Evolutionary conservation across 441 rosid genomes (phyloP), one percentile per base, ranked within the genome.

Genomic region (Daphne laureola): DNA sequence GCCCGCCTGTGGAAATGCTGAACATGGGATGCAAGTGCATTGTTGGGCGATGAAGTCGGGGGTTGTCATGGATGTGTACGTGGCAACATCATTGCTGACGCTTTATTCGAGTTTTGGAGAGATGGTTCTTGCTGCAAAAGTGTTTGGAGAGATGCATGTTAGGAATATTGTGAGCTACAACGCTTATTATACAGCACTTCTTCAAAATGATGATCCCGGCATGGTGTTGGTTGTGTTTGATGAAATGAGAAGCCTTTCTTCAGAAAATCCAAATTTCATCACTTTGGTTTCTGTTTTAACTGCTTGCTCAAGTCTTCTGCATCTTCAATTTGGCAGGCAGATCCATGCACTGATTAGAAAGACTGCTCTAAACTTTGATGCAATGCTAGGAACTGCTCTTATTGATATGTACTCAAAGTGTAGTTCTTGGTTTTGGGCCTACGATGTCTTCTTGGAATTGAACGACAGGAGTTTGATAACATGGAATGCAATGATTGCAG

Each of bases 101-200:
- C 69, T 65, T 68, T 85, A 85, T 54, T 74, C 71, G 17, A 69
- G 64, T 38, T 71, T 57, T 55, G 69, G 66, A 43, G 75, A 69
- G 51, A 62, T 80, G 56, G 17, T 57, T 46, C 58, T 73, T 50
- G 86, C 84, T 53, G 52, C 65, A 3, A 73, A 57, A 16, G 54
- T 82, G 74, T 85, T 82, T n/a, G 83, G 54, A 15, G 73, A 66
- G 42, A 73, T 75, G 54, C 64, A 69, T 45, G 23, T 63, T 43
- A 80, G 69, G 77, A 76, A 35, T 63, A 76, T 73, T 51, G 93
- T 85, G 46, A 78, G 82, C 47, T 74, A 76, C 49, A 85, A 85
- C 63, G 89, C 87, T 21, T 67, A 80, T 55, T 23, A 71, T 51
- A 64, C 82, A 0, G 89, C 85, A 17, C 75, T 80, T 75, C 51